Evolutionary conservation across 192 early-diverging fungal species (phyloP).

Genomic region (Coemansia asiatica): DNA sequence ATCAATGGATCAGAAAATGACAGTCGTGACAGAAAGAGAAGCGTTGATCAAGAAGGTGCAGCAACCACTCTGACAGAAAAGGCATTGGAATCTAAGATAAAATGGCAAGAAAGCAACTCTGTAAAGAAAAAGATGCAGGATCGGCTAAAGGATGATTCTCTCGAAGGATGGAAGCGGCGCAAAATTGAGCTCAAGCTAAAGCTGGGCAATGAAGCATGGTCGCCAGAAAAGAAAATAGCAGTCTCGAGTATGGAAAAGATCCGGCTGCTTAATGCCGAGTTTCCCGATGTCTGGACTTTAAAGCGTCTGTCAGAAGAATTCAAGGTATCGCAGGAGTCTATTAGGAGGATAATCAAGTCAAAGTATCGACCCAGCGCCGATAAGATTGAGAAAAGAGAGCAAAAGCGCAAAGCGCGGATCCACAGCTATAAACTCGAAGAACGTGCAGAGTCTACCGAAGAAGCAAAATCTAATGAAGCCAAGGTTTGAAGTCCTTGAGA

Average conservation of each 20-base stretch:
- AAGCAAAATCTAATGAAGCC: not conserved
- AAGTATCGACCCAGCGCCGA: slow-evolving; percentile 39
- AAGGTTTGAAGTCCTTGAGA: no score
- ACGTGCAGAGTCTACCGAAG: slow-evolving; percentile 11
- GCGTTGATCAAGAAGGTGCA: not conserved
- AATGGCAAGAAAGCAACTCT: slow-evolving; percentile 23
- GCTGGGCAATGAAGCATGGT: slow-evolving; percentile 27
- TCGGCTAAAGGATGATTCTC: slow-evolving; percentile 21
- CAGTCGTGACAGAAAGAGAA: not conserved
- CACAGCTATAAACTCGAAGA: slow-evolving; percentile 4
- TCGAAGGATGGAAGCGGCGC: slow-evolving; percentile 48
- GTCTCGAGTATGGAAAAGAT: slow-evolving; percentile 53
- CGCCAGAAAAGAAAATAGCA: slow-evolving; percentile 43
- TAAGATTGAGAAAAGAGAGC: slow-evolving; percentile 42
- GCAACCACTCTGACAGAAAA: slow-evolving; percentile 25
- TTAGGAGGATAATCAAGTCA: slow-evolving; percentile 58
- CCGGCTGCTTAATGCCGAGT: slow-evolving; percentile 44
- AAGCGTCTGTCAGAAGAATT: slow-evolving; percentile 54
- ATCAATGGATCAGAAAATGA: not conserved
- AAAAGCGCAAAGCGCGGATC: slow-evolving; percentile 43
- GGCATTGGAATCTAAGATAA: slow-evolving; percentile 12
- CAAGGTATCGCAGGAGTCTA: slow-evolving; percentile 55
- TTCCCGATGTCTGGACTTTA: slow-evolving; percentile 53
- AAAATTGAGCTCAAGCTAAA: slow-evolving; percentile 54
- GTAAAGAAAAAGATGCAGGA: slow-evolving; percentile 17